Conservation (phyloP, 2,329 filamentous ascomycete genomes). For the Seiridium cupressi region DNA sequence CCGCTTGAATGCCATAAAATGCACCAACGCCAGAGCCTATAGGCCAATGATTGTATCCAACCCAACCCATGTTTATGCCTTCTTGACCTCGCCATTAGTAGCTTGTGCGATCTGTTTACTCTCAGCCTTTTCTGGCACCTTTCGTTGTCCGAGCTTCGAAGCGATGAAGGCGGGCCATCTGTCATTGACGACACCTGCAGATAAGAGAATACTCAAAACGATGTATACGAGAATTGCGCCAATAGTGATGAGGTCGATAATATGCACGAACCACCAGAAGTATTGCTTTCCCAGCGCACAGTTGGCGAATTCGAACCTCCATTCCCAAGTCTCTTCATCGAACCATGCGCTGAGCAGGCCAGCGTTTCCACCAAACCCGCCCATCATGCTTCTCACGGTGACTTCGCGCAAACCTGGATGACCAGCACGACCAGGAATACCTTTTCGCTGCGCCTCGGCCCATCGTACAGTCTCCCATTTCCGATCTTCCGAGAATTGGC, state of each 20-base stretch:
- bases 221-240: conserved; percentile 27
- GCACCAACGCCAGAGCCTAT: conserved; percentile 1
- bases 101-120: not conserved
- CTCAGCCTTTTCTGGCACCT: not conserved
- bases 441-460: conserved; percentile 38
- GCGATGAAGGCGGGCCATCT: conserved; percentile 4
- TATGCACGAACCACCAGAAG: conserved; percentile 90
- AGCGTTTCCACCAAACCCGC: conserved; percentile 87
- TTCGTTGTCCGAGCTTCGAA: not conserved
- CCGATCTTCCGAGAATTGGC: conserved; percentile 35
- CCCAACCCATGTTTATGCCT: not conserved
- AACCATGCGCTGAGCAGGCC: conserved; percentile 90
- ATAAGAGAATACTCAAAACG: conserved; percentile 10
- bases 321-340: conserved; percentile 68
- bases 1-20: not conserved
- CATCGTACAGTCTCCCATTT: conserved; percentile 51
- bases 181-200: conserved; percentile 8
- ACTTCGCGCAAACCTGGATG: conserved; percentile 76
- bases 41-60: not conserved
- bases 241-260: conserved; percentile 58
- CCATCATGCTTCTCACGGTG: conserved; percentile 98
- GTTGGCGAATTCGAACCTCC: conserved; percentile 77
- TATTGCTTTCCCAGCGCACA: conserved; percentile 85
- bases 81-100: not conserved
- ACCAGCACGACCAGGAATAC: conserved; percentile 38